These are phyloP conservation scores for Prunella vulgaris DNA, from an alignment of 257 asterid species.

Conservation along the genomic window DNA sequence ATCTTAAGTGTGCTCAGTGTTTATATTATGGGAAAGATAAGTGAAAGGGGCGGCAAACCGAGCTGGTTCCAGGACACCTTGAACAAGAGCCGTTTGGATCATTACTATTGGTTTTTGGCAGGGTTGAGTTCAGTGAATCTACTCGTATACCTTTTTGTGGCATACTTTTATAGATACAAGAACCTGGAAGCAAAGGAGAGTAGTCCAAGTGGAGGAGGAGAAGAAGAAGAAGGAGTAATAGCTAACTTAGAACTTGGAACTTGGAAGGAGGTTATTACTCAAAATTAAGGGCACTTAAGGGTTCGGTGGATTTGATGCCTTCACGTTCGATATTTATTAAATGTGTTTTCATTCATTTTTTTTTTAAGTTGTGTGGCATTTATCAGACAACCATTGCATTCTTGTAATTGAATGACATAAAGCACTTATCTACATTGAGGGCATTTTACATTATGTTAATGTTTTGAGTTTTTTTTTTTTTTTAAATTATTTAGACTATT, in stretches of 20 bases:
- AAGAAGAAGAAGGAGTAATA: neutral
- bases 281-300: neutral
- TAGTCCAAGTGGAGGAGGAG: neutral
- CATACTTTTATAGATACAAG: constrained; percentile 13
- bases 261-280: neutral
- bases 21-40: constrained; percentile 38
- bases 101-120: constrained; percentile 49
- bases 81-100: constrained; percentile 50
- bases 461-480: neutral
- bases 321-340: neutral
- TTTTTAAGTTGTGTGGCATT: neutral
- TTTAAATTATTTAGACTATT: neutral
- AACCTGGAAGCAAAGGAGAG: neutral
- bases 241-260: neutral
- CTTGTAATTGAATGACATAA: neutral
- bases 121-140: constrained; percentile 39
- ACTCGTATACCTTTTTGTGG: constrained; percentile 21
- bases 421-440: neutral
- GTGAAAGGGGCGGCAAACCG: constrained; percentile 33
- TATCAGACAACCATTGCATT: neutral
- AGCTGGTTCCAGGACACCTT: constrained; percentile 53
- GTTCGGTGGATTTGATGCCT: neutral
- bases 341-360: neutral
- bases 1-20: constrained; percentile 37
- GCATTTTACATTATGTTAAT: neutral